These are phyloP conservation scores for Hypoxylon subgilvum DNA, from an alignment of 495 filamentous ascomycete species.

Conservation along the genomic window DNA sequence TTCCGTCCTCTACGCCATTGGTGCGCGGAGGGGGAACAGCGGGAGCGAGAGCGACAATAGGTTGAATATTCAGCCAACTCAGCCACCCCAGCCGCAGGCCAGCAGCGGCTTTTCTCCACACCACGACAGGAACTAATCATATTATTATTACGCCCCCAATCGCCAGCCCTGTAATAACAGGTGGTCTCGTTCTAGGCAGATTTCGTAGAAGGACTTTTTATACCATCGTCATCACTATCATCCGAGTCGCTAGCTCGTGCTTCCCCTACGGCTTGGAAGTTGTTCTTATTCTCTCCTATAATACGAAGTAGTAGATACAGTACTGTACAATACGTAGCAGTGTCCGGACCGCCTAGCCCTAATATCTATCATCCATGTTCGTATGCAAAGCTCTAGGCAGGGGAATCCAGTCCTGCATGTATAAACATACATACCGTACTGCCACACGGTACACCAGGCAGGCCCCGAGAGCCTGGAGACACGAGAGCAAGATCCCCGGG, in stretches of 20 bases:
- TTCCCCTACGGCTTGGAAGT: neutral
- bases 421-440: too few species aligned
- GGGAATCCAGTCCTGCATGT: conserved; percentile 7
- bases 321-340: too few species aligned
- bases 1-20: conserved; percentile 9
- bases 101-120: conserved; percentile 22
- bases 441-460: too few species aligned
- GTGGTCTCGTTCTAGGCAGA: too few species aligned
- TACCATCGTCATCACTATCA: neutral
- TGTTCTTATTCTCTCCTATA: neutral
- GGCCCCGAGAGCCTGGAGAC: too few species aligned
- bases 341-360: too few species aligned
- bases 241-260: conserved; percentile 6
- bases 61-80: conserved; percentile 18
- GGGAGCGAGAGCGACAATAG: conserved; percentile 3
- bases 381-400: neutral
- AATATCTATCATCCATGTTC: too few species aligned
- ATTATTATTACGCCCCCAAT: conserved; percentile 30
- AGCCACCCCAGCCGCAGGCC: conserved; percentile 24
- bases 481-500: too few species aligned
- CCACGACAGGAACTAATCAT: neutral
- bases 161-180: neutral
- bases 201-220: conserved; percentile 6
- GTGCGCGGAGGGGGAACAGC: neutral
- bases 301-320: too few species aligned